Percentiles rank a stretch among this genome's conserved stretches.
phyloP scores from a whole-genome alignment of 352 stramenopile genomes.

The Phytophthora sansomeana region DNA sequence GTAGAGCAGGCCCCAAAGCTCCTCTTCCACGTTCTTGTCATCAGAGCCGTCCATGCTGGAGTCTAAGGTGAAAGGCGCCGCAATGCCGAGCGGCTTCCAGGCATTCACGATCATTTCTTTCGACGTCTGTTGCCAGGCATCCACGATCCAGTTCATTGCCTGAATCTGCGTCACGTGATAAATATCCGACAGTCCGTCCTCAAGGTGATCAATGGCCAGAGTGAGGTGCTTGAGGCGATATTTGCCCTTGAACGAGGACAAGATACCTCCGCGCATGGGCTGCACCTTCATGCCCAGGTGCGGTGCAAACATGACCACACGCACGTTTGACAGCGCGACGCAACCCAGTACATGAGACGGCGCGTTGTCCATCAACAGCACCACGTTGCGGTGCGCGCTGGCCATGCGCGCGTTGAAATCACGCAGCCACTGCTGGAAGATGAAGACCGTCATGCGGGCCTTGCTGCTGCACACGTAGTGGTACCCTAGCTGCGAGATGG shows the following conservation, averaged over 20 bases:
- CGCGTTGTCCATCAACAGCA: constrained; percentile 89
- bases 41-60: constrained; percentile 55
- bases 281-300: constrained; percentile 89
- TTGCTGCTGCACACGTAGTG: constrained; percentile 89
- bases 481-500: constrained; percentile 83
- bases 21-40: constrained; percentile 90
- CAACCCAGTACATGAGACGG: constrained; percentile 85
- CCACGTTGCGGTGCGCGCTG: constrained; percentile 81
- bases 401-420: constrained; percentile 90
- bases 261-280: constrained; percentile 86
- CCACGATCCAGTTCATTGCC: constrained; percentile 88
- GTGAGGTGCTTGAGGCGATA: constrained; percentile 89
- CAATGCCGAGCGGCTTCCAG: constrained; percentile 80
- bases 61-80: constrained; percentile 73
- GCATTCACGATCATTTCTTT: constrained; percentile 81
- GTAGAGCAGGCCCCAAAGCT: constrained; percentile 87
- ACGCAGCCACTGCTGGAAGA: constrained; percentile 90
- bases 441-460: constrained; percentile 88
- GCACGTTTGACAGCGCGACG: constrained; percentile 86
- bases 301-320: constrained; percentile 86
- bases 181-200: constrained; percentile 79
- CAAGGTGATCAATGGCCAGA: constrained; percentile 83
- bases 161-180: constrained; percentile 89
- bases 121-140: constrained; percentile 83
- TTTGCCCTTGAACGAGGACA: constrained; percentile 86